Base-by-base conservation (phyloP, 1,139 yeast genomes). In the Debaryomyces psychrophilus region DNA sequence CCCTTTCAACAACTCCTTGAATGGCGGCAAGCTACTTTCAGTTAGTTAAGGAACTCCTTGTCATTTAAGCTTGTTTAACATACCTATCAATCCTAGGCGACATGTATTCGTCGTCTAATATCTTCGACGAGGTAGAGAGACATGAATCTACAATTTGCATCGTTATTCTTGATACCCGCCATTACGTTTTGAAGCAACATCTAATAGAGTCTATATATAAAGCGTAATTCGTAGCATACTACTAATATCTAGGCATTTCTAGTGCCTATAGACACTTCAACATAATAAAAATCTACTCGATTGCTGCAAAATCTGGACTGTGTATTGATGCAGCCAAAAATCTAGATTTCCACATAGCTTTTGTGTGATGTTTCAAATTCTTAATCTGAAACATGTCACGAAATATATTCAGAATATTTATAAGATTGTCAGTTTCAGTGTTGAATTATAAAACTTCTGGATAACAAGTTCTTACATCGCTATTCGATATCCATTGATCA, bases 341-440 rank as follows among this genome's bases (percentile, higher is more conserved):
- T 25, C 46, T 44, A 44, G 46, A 44, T 29, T 25, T 20, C n/a
- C 25, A 11, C 8, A 14, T n/a, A 20, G 34, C n/a, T 42, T 53
- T 55, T 55, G 56, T 47, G 51, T 43, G 35, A 44, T 52, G 62
- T 58, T 58, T 58, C 57, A 58, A 44, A 46, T 48, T 50, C 43
- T 44, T 49, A 51, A 47, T 53, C 57, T 61, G 65, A 61, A 61
- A 61, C 65, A 49, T 35, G 34, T 27, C 18, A 25, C 31, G 33
- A 11, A 34, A 18, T 20, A 15, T 14, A 7, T 9, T 28, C 41
- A 29, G 17, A 18, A 28, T 43, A 31, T 48, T 45, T 50, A 46
- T 50, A 50, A 43, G 38, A 12, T 35, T 18, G 31, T 6, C 31
- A 47, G 55, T 53, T 53, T 53, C 53, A 53, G 41, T 27, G 25